A percentile compares a stretch with the other conserved stretches of the same genome.
These are phyloP conservation scores for Monocercomonoides exilis DNA, from an alignment of 78 protist species.

Conservation along the genomic window DNA sequence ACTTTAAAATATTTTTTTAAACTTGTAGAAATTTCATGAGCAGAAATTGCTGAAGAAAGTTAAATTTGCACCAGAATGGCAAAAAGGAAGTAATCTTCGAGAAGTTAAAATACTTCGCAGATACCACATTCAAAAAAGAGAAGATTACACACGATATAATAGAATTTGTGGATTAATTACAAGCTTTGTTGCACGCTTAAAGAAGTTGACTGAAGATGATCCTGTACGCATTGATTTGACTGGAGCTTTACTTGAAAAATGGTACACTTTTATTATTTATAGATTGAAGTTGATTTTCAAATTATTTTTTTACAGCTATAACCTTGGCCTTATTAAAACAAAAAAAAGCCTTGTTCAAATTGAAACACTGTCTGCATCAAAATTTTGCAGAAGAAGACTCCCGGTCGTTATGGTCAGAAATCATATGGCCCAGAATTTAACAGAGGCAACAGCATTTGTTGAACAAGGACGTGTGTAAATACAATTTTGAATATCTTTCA, in stretches of 20 bases:
- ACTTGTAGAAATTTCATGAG: constrained; percentile 66
- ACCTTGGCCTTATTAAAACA: constrained; percentile 20
- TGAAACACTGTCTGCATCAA: constrained; percentile 13
- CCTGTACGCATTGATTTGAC: constrained; percentile 47
- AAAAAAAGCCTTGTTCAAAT: background rate
- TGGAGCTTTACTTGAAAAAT: constrained; percentile 51
- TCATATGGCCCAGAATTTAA: constrained; percentile 55
- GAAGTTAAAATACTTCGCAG: constrained; percentile 50
- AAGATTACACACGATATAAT: constrained; percentile 55
- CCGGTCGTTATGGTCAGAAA: constrained; percentile 58
- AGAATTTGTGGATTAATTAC: constrained; percentile 31
- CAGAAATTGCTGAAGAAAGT: constrained; percentile 62
- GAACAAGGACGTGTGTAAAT: constrained; percentile 46
- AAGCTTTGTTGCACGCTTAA: constrained; percentile 21
- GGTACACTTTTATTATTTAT: constrained; percentile 11
- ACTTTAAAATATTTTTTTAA: too few species aligned
- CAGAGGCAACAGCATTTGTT: constrained; percentile 37
- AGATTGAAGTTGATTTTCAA: background rate
- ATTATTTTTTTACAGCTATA: constrained; percentile 5
- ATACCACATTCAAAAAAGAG: constrained; percentile 54
- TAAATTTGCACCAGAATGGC: constrained; percentile 32
- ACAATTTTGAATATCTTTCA: background rate
- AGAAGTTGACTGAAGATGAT: constrained; percentile 28
- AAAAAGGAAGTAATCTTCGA: constrained; percentile 30
- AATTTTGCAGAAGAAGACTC: constrained; percentile 38